phyloP scores from a whole-genome alignment of 1,139 yeast genomes.

The Kodamaea sp. region DNA sequence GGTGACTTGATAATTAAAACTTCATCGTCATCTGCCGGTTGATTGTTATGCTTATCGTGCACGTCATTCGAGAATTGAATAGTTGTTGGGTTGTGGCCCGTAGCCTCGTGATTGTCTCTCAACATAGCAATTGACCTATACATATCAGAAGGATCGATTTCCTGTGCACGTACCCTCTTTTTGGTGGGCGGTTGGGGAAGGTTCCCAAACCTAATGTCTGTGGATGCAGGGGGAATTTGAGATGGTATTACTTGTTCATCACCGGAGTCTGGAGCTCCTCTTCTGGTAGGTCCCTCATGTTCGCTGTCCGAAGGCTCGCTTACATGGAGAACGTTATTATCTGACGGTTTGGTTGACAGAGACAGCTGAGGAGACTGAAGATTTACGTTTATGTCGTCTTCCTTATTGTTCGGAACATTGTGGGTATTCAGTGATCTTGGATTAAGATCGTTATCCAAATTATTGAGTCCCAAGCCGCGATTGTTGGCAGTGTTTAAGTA shows the following conservation, averaged over 20 bases:
- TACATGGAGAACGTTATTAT: constrained; percentile 29
- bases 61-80: constrained; percentile 11
- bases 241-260: constrained; percentile 1
- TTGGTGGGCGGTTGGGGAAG: constrained; percentile 39
- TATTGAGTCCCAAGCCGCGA: constrained; percentile 31
- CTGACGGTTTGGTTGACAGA: constrained; percentile 4
- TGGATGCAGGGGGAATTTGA: constrained; percentile 11
- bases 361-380: constrained; percentile 20
- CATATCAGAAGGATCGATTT: constrained; percentile 81
- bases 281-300: constrained; percentile 8
- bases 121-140: constrained; percentile 79
- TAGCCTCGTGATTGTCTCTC: constrained; percentile 46
- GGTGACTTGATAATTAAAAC: constrained; percentile 82
- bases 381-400: constrained; percentile 4
- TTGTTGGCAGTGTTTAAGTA: constrained; percentile 40
- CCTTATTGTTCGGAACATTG: not conserved
- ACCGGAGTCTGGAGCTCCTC: not conserved
- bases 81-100: constrained; percentile 7
- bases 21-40: constrained; percentile 64
- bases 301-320: constrained; percentile 35
- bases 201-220: constrained; percentile 40
- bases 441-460: not conserved
- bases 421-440: constrained; percentile 1
- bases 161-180: constrained; percentile 37
- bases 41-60: constrained; percentile 21